phyloP scores from a whole-genome alignment of 805 yeast genomes.

The Sungouiozyma ichnusensis region DNA sequence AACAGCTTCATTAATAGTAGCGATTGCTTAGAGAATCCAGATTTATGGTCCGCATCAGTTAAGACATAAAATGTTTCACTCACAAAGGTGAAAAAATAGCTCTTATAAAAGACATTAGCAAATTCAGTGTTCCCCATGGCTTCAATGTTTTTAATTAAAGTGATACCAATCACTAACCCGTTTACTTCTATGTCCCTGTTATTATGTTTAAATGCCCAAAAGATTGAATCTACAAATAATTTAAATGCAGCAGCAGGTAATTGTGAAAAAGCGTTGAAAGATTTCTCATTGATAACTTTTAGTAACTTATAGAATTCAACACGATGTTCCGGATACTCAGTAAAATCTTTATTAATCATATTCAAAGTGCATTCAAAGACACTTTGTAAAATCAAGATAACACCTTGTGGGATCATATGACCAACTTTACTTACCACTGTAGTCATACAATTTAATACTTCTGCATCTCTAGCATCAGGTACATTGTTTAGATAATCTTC shows the following conservation, averaged over 20 bases:
- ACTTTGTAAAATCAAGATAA: conserved; percentile 73
- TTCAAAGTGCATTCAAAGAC: conserved; percentile 90
- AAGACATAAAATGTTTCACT: conserved; percentile 88
- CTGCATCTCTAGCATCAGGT: conserved; percentile 96
- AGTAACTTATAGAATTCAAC: conserved; percentile 88
- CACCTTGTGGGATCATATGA: conserved; percentile 77
- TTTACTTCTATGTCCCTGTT: conserved; percentile 93
- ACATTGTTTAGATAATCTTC: conserved; percentile 83
- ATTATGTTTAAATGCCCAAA: conserved; percentile 98
- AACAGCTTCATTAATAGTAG: conserved; percentile 75
- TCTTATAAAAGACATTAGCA: conserved; percentile 77
- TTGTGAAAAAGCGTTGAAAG: conserved; percentile 77
- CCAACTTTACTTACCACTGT: conserved; percentile 85
- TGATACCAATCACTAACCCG: conserved; percentile 77
- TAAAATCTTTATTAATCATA: conserved; percentile 91
- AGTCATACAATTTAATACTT: conserved; percentile 89
- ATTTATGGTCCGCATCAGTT: conserved; percentile 95
- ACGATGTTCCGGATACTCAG: conserved; percentile 96
- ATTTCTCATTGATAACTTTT: conserved; percentile 74
- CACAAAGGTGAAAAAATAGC: conserved; percentile 78
- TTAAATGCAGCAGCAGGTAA: conserved; percentile 89
- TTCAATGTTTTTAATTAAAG: conserved; percentile 76
- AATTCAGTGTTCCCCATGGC: conserved; percentile 58
- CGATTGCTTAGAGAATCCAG: conserved; percentile 86
- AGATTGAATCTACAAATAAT: conserved; percentile 80